A percentile compares a stretch with the other conserved stretches of the same genome.
Conservation (phyloP, 805 yeast species). For the Pichia rugopelliculosa region DNA sequence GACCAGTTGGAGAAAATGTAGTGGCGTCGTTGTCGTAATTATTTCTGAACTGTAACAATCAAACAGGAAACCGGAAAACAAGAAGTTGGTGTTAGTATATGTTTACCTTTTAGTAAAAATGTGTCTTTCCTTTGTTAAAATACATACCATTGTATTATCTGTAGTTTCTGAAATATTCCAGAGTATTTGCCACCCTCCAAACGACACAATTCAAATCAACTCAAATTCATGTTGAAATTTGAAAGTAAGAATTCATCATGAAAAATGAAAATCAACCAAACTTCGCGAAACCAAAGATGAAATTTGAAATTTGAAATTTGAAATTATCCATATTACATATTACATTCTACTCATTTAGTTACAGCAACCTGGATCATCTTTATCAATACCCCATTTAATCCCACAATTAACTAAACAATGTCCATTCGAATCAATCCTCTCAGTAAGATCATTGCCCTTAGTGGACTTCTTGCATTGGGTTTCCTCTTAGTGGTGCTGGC, state of each 20-base stretch:
- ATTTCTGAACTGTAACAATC: conserved; percentile 69
- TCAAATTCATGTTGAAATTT: background rate
- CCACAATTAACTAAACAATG: background rate
- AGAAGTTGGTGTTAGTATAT: background rate
- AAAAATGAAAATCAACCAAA: background rate
- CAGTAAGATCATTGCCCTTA: conserved; percentile 68
- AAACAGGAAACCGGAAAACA: background rate
- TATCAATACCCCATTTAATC: no score
- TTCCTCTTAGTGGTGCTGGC: conserved; percentile 82
- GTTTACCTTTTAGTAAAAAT: background rate
- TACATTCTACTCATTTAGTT: no score
- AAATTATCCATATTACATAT: no score
- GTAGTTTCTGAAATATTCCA: background rate
- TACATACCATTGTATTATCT: background rate
- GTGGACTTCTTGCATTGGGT: conserved; percentile 79
- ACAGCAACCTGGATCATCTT: no score
- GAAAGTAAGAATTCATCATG: background rate
- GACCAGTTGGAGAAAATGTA: conserved; percentile 92
- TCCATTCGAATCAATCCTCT: conserved; percentile 19
- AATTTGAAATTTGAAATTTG: no score
- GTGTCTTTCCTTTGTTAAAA: background rate
- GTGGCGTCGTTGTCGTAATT: conserved; percentile 98
- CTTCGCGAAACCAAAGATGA: no score
- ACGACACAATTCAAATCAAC: background rate
- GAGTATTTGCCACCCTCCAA: background rate